Percentiles rank a stretch among this genome's conserved stretches.
These are phyloP conservation scores for Stachybotrys chlorohalonatus DNA, from an alignment of 2,329 filamentous ascomycete genomes.

Conservation along the genomic window DNA sequence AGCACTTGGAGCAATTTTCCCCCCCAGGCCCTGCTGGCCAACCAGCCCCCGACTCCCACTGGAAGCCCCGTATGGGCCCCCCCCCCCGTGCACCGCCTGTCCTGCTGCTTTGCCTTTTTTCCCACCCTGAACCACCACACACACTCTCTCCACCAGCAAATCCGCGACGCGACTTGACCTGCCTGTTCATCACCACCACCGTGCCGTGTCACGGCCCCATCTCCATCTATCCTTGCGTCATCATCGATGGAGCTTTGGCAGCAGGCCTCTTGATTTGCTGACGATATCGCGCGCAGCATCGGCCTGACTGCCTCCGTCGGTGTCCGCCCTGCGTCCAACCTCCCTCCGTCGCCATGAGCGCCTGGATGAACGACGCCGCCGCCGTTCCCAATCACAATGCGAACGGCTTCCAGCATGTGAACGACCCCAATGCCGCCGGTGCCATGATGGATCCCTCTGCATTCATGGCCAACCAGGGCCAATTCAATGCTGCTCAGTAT, in stretches of 20 bases:
- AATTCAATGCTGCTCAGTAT: conserved; percentile 54
- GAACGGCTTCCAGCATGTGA: conserved; percentile 58
- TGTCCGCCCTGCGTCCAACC: background rate
- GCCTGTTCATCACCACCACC: conserved; percentile 28
- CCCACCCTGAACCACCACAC: conserved; percentile 18
- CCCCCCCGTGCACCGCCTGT: background rate
- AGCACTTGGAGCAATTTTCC: background rate
- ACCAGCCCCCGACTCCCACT: background rate
- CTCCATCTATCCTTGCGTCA: conserved; percentile 28
- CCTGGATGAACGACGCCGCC: conserved; percentile 64
- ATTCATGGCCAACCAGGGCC: conserved; percentile 51
- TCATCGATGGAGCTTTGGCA: conserved; percentile 30
- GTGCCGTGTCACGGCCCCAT: conserved; percentile 38
- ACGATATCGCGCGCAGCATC: conserved; percentile 29
- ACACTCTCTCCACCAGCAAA: conserved; percentile 28
- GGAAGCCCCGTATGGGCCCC: conserved; percentile 1
- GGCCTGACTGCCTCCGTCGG: conserved; percentile 26
- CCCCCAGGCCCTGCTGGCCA: background rate
- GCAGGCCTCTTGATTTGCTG: conserved; percentile 31
- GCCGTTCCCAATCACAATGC: conserved; percentile 62
- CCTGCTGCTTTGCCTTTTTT: conserved; percentile 12
- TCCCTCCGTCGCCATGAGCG: conserved; percentile 50
- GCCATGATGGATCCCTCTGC: conserved; percentile 58
- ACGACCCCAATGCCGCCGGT: conserved; percentile 47
- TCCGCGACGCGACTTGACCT: conserved; percentile 31